Base-by-base conservation (phyloP, 257 asterid species). In the Salvia hispanica region DNA sequence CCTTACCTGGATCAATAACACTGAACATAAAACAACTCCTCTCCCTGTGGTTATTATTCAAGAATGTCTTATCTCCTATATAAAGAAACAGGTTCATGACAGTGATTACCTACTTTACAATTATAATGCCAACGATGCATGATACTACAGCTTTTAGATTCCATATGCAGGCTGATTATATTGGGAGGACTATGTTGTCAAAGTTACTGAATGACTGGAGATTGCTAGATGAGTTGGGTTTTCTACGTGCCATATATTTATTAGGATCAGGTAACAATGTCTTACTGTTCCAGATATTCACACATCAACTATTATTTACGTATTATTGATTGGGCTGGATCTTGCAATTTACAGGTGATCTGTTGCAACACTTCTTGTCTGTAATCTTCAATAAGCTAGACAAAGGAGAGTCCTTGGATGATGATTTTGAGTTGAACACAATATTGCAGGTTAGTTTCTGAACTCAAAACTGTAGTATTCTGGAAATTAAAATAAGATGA, bases 391-490 rank as follows among this genome's bases (percentile, higher is more conserved):
- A 78, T 78, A 93, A 88, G 81, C 78, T 93, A 72, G 97, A 93
- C 87, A 90, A 85, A 85, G 99, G 96, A 73, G 95, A 86, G 73
- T 57, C 86, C 31, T 77, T 91, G 75, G 96, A 93, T 66, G 99
- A 93, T 74, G 99, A 93, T 68, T 93, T 91, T 87, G 99, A 93
- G 83, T 79, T 93, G 79, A 90, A 90, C 85, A 93, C 95, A 31
- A 81, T 86, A 58, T 77, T 90, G 84, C 97, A 93, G 97, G 98
- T 88, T 72, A 58, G 33, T 67, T 74, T 59, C 69, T 74, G 53
- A 14, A 53, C 67, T 57, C 62, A 68, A 64, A 54, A 47, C 62
- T 33, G 13, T 69, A 12, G 67, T 60, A 58, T 14, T 50, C 50
- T 57, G 55, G 18, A 28, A 37, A 36, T 15, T 47, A 14, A 44